Evolutionary conservation across 1,139 yeast species (phyloP), one percentile per base, ranked within the genome.

Genomic region (Candida freyschussii): DNA sequence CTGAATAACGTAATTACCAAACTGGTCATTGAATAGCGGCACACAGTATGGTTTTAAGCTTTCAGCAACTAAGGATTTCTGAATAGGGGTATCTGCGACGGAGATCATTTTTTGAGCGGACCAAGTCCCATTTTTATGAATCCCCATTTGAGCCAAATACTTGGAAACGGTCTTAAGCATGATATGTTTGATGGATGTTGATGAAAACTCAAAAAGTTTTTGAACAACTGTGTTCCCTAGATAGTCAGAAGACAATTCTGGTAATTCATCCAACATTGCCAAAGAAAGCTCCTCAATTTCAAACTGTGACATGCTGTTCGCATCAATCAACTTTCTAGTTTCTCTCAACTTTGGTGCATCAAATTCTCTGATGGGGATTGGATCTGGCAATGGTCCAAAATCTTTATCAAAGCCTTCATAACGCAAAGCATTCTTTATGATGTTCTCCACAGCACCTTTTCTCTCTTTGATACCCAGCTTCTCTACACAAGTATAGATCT

Each of bases 51-150:
- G 94, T 43, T 77, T 75, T 40, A 91, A 69, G 22, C 89, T 75
- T 12, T 72, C 68, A 7, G 80, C 79, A 34, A 91, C 83, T 34
- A 79, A 56, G 48, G 68, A 63, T 59, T 75, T 79, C 56, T 89
- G 96, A 42, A 86, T 77, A 22, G 73, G 72, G 1, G 80, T 65
- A 31, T 67, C 65, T 7, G 84, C 79, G 39, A 84, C 79, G 45
- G 79, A 83, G 49, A 93, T 87, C 55, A 91, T 81, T 59, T 91
- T 93, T 58, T 93, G 98, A 19, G 95, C 94, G 3, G 97, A 97
- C 98, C 98, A 91, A 4, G 99, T 91, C 42, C 99, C 99, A 57
- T 93, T 91, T 55, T 91, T 91, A 62, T 91, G 99, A 37, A 86
- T 81, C 50, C 97, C 93, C 65, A 91, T 80, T 51, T 87, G 94